Conservation (phyloP, 2,329 filamentous ascomycete species). For the Hypoxylon sp. region DNA sequence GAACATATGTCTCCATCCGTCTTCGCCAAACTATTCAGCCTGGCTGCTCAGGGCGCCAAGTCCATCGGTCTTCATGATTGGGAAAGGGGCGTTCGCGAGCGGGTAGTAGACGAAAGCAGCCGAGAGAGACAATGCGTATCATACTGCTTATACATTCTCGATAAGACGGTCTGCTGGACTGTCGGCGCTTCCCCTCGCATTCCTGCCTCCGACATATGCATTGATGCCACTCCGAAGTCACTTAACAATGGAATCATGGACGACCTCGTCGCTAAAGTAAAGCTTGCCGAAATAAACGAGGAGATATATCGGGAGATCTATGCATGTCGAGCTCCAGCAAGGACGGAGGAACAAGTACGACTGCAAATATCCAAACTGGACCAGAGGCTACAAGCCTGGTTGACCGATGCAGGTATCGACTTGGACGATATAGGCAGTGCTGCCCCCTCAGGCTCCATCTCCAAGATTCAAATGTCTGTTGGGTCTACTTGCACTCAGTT, state of each 20-base stretch:
- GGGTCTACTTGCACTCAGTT: slow-evolving; percentile 22
- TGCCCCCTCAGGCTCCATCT: neutral
- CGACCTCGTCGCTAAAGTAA: slow-evolving; percentile 17
- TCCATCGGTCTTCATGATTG: slow-evolving; percentile 33
- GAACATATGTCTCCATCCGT: slow-evolving; percentile 24
- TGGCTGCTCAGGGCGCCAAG: slow-evolving; percentile 27
- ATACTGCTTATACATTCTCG: slow-evolving; percentile 34
- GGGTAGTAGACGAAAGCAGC: neutral
- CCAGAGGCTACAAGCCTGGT: slow-evolving; percentile 21
- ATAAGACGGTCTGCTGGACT: slow-evolving; percentile 27
- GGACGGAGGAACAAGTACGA: slow-evolving; percentile 21
- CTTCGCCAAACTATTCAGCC: slow-evolving; percentile 24
- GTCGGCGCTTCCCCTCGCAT: slow-evolving; percentile 18
- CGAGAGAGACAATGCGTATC: slow-evolving; percentile 28
- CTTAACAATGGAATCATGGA: neutral
- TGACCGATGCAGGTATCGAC: slow-evolving; percentile 3
- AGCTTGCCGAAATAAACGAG: slow-evolving; percentile 32
- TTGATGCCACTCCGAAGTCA: neutral
- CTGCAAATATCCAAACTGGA: slow-evolving; percentile 11
- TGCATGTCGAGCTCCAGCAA: slow-evolving; percentile 21
- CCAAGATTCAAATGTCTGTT: slow-evolving; percentile 16
- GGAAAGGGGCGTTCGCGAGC: slow-evolving; percentile 8
- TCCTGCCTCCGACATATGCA: slow-evolving; percentile 16
- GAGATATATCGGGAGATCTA: slow-evolving; percentile 29
- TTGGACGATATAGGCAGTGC: neutral